Evolutionary conservation across 2,329 filamentous ascomycete genomes (phyloP), one percentile per base, ranked within the genome.

Genomic region (Colletotrichum lini): DNA sequence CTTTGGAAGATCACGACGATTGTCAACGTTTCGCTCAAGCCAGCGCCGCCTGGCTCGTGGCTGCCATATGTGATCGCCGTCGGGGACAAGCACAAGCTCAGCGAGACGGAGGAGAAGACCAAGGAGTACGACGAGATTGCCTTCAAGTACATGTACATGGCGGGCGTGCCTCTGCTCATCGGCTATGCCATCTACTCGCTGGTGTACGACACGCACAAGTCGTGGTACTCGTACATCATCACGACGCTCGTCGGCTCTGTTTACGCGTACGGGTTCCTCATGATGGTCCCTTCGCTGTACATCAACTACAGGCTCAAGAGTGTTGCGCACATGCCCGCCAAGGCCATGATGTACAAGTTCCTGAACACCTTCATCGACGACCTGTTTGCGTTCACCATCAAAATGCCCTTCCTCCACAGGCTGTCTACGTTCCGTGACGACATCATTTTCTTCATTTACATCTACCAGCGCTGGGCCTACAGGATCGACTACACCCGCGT

Each of bases 351-450:
- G 81, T 98, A 98, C 89, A 98, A 98, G 85, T 98, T 98, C 84
- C 86, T 98, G 75, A 98, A 98, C 85, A 98, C 96, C 6, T 99
- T 99, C 81, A 98, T 99, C 80, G 96, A 99, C 82, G 96, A 99
- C 79, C 87, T 99, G 42, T 99, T 99, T 79, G 96, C 96, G 2
- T 99, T 98, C 79, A 99, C 96, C 49, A 98, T 99, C 86, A 98
- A 98, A 85, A 99, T 99, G 96, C 96, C 96, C 0, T 90, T 95
- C 73, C 87, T 99, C 62, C 96, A 99, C 82, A 91, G 96, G 18
- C 86, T 99, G 61, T 95, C 96, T 0, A 98, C 96, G 0, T 88
- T 99, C 74, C 89, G 96, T 72, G 96, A 99, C 80, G 96, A 99
- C 79, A 88, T 99, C 75, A 98, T 99, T 79, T 99, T 99, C 88